Evolutionary conservation across 306 rosid species (phyloP).

Genomic region (Carpinus viminea): DNA sequence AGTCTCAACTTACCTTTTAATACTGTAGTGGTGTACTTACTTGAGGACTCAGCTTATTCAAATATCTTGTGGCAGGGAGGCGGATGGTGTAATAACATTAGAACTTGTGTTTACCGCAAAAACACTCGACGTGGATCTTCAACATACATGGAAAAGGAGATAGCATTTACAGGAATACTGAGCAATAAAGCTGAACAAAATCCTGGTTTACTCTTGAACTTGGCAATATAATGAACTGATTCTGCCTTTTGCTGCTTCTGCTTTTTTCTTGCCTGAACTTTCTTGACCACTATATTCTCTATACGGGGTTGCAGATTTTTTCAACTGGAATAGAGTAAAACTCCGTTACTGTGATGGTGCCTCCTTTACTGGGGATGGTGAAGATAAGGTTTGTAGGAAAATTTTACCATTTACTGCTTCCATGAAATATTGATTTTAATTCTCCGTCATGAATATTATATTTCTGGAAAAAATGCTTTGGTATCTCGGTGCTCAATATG

Average conservation of each 20-base stretch:
- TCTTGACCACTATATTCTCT: slow-evolving; percentile 21
- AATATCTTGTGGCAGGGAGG: slow-evolving; percentile 80
- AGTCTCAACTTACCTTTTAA: not conserved
- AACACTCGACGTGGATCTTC: slow-evolving; percentile 79
- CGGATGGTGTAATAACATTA: slow-evolving; percentile 88
- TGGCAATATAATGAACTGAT: not conserved
- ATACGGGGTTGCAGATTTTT: slow-evolving; percentile 65
- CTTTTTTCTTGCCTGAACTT: not conserved
- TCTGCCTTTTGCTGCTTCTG: slow-evolving; percentile 14
- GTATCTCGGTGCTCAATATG: slow-evolving; percentile 1
- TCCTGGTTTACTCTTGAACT: slow-evolving; percentile 62
- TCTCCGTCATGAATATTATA: not conserved
- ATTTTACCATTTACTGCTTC: slow-evolving; percentile 8
- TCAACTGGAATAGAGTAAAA: slow-evolving; percentile 93
- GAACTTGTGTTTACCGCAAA: slow-evolving; percentile 84
- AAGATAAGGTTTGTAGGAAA: slow-evolving; percentile 52
- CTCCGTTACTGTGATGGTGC: slow-evolving; percentile 99
- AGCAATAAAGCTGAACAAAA: slow-evolving; percentile 73
- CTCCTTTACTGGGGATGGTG: slow-evolving; percentile 83
- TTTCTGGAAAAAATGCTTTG: not conserved
- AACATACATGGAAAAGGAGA: slow-evolving; percentile 73
- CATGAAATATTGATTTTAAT: not conserved
- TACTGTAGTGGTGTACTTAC: not conserved
- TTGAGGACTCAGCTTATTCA: slow-evolving; percentile 13
- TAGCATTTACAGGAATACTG: slow-evolving; percentile 77